Percentiles rank a stretch among this genome's conserved stretches.
These are phyloP conservation scores for Filosporella fistucella DNA, from an alignment of 495 filamentous ascomycete genomes.

Conservation along the genomic window DNA sequence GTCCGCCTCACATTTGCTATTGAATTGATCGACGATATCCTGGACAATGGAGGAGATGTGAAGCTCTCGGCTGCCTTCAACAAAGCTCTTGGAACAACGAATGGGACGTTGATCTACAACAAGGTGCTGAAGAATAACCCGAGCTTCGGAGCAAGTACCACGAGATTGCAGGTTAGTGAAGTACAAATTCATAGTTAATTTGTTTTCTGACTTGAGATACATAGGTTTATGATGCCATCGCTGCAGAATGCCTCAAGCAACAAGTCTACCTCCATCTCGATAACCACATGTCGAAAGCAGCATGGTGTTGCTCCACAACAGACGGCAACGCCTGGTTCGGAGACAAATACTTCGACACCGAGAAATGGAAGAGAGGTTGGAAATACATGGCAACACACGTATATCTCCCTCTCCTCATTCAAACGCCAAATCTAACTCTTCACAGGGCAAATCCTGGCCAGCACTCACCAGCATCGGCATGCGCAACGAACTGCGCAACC, in stretches of 20 bases:
- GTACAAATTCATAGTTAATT: neutral
- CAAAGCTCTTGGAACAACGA: slow-evolving; percentile 34
- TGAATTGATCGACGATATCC: slow-evolving; percentile 55
- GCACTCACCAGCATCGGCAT: slow-evolving; percentile 44
- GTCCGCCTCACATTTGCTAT: slow-evolving; percentile 43
- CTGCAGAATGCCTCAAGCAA: slow-evolving; percentile 29
- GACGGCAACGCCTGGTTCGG: slow-evolving; percentile 45
- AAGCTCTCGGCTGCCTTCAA: slow-evolving; percentile 31
- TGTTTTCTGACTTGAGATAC: neutral
- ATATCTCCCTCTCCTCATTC: slow-evolving; percentile 7
- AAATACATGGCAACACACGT: slow-evolving; percentile 55
- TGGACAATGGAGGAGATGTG: slow-evolving; percentile 48
- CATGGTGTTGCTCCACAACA: slow-evolving; percentile 36
- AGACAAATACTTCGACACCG: slow-evolving; percentile 45
- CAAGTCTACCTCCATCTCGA: slow-evolving; percentile 40
- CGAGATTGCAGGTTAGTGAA: slow-evolving; percentile 29
- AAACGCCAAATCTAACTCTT: neutral
- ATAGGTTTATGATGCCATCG: slow-evolving; percentile 34
- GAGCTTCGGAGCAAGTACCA: slow-evolving; percentile 26
- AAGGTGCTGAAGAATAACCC: slow-evolving; percentile 31
- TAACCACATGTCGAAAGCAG: slow-evolving; percentile 40
- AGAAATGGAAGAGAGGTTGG: slow-evolving; percentile 53
- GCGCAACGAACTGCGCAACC: slow-evolving; percentile 56
- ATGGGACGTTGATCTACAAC: slow-evolving; percentile 28
- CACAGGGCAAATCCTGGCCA: too few relatives aligned